Evolutionary conservation across 768 basidiomycete genomes (phyloP).

Genomic region (Trichaptum fuscoviolaceum): DNA sequence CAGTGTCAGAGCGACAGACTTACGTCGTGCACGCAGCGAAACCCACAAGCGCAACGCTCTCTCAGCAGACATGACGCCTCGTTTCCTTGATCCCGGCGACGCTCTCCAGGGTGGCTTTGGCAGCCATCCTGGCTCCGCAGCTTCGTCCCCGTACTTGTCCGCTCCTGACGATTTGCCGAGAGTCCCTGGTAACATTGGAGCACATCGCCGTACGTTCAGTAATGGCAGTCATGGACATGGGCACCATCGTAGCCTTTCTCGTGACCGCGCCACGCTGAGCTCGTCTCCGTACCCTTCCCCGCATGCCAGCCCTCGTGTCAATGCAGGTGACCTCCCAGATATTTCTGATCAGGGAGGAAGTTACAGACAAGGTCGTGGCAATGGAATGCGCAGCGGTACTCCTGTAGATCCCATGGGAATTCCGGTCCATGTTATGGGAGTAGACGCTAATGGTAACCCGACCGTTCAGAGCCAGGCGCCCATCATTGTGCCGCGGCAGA

Average conservation of each 20-base stretch:
- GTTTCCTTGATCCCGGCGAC: slow-evolving; percentile 11
- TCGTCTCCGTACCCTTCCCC: slow-evolving; percentile 13
- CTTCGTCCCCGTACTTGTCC: background rate
- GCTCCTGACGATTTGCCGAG: background rate
- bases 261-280: slow-evolving; percentile 22
- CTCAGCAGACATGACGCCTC: slow-evolving; percentile 5
- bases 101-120: slow-evolving; percentile 13
- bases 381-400: slow-evolving; percentile 12
- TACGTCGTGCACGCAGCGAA: slow-evolving; percentile 4
- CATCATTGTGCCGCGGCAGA: slow-evolving; percentile 53
- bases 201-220: slow-evolving; percentile 40
- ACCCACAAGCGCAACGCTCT: background rate
- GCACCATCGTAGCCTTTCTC: slow-evolving; percentile 17
- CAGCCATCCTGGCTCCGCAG: slow-evolving; percentile 8
- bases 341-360: slow-evolving; percentile 7
- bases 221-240: slow-evolving; percentile 16
- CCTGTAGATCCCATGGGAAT: slow-evolving; percentile 12
- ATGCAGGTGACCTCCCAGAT: slow-evolving; percentile 3
- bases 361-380: slow-evolving; percentile 11
- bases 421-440: background rate
- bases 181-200: slow-evolving; percentile 19
- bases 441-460: background rate
- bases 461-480: slow-evolving; percentile 4
- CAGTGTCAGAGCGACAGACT: background rate
- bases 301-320: slow-evolving; percentile 9